These are phyloP conservation scores for Cercospora janseana DNA, from an alignment of 2,329 filamentous ascomycete genomes.

Conservation along the genomic window DNA sequence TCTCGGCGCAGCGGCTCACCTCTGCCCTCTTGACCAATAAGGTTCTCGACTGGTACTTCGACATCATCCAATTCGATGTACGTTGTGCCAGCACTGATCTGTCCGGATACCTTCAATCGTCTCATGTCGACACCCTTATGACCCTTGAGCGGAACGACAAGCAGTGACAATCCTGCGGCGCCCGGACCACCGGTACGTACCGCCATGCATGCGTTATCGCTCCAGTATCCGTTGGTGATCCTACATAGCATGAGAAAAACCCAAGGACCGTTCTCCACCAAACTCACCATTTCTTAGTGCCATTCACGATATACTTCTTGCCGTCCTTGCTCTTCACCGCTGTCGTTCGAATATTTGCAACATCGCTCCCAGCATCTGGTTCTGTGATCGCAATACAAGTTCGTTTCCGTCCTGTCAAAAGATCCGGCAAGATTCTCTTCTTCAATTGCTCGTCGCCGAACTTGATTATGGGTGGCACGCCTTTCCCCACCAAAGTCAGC, in stretches of 20 bases:
- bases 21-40: constrained; percentile 66
- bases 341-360: constrained; percentile 69
- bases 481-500: constrained; percentile 34
- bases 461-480: constrained; percentile 68
- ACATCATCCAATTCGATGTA: constrained; percentile 77
- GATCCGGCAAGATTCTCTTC: constrained; percentile 64
- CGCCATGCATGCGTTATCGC: constrained; percentile 67
- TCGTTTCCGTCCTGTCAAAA: constrained; percentile 64
- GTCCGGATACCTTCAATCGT: constrained; percentile 64
- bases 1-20: constrained; percentile 66
- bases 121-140: constrained; percentile 67
- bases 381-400: constrained; percentile 78
- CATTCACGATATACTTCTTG: constrained; percentile 68
- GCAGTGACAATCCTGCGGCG: constrained; percentile 60
- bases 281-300: constrained; percentile 68
- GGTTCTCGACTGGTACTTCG: constrained; percentile 65
- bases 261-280: background rate
- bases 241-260: constrained; percentile 33
- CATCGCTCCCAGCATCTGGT: constrained; percentile 64
- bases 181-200: constrained; percentile 69
- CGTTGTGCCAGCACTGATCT: constrained; percentile 65
- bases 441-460: constrained; percentile 63
- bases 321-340: constrained; percentile 62
- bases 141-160: constrained; percentile 68
- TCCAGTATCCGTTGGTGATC: constrained; percentile 73